Evolutionary conservation across 805 yeast species (phyloP).

Genomic region (Crinitomyces ghanaensis): DNA sequence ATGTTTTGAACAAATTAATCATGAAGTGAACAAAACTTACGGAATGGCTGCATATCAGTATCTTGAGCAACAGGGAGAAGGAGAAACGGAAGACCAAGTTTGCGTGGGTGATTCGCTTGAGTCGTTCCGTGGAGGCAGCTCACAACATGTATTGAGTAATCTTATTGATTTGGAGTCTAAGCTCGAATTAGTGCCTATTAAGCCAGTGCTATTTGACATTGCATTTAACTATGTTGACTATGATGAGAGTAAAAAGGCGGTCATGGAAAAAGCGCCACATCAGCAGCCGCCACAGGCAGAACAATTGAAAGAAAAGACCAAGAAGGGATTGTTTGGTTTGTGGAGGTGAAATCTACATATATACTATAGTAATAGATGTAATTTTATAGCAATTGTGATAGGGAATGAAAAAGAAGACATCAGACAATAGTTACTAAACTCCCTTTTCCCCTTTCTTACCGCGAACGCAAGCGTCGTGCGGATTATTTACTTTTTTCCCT

Average conservation of each 20-base stretch:
- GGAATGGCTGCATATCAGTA: constrained; percentile 29
- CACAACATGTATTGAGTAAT: constrained; percentile 15
- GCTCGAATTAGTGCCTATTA: constrained; percentile 56
- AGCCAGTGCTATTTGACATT: constrained; percentile 85
- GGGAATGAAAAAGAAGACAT: too few relatives aligned
- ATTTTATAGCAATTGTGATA: not conserved
- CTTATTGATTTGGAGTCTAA: constrained; percentile 25
- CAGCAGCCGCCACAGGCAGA: too few relatives aligned
- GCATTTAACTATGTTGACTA: constrained; percentile 71
- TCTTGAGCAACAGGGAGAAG: not conserved
- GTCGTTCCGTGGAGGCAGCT: too few relatives aligned
- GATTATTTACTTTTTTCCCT: too few relatives aligned
- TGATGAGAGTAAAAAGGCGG: constrained; percentile 14
- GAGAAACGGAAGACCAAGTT: constrained; percentile 4
- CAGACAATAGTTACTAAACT: too few relatives aligned
- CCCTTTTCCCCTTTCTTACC: too few relatives aligned
- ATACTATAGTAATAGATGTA: not conserved
- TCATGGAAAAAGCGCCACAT: constrained; percentile 14
- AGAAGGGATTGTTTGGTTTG: constrained; percentile 58
- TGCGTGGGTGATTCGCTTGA: too few relatives aligned
- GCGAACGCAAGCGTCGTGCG: too few relatives aligned
- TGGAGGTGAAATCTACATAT: constrained; percentile 12
- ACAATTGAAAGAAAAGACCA: too few relatives aligned
- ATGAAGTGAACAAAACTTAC: constrained; percentile 15
- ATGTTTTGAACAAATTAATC: not conserved